A percentile compares a stretch with the other conserved stretches of the same genome.
Conservation (phyloP, 768 basidiomycete species). For the Podaxis sp. region DNA sequence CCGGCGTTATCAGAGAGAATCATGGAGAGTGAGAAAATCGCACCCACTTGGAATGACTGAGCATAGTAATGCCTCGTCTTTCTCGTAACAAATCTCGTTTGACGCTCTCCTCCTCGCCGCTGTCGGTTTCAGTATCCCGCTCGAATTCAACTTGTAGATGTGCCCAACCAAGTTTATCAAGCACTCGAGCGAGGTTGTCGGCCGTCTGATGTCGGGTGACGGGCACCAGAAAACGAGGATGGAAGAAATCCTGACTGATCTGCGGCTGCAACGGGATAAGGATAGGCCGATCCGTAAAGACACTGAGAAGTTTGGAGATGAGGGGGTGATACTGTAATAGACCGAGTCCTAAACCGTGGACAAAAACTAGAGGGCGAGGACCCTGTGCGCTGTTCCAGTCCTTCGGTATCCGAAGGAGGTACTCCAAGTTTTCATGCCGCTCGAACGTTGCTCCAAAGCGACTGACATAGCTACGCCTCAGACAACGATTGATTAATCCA, state of each 20-base stretch:
- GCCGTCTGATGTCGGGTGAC: constrained; percentile 63
- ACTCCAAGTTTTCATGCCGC: constrained; percentile 71
- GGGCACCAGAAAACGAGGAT: constrained; percentile 70
- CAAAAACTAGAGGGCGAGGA: constrained; percentile 73
- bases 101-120: constrained; percentile 27
- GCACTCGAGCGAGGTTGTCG: constrained; percentile 51
- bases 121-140: constrained; percentile 21
- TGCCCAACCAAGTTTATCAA: constrained; percentile 68
- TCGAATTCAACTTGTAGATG: constrained; percentile 23
- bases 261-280: constrained; percentile 80
- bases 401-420: constrained; percentile 69
- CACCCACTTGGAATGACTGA: constrained; percentile 87
- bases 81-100: constrained; percentile 19
- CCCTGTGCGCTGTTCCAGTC: constrained; percentile 60
- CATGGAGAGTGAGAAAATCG: neutral
- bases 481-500: constrained; percentile 43
- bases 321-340: constrained; percentile 68
- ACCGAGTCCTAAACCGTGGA: constrained; percentile 90
- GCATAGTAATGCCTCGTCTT: constrained; percentile 62
- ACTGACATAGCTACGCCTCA: constrained; percentile 45
- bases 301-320: constrained; percentile 54
- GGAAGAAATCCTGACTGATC: constrained; percentile 84
- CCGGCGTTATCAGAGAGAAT: neutral
- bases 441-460: constrained; percentile 43
- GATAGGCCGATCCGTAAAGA: constrained; percentile 67